Base-by-base conservation (phyloP, 768 basidiomycete species). In the Mrakia hoshinonis region DNA sequence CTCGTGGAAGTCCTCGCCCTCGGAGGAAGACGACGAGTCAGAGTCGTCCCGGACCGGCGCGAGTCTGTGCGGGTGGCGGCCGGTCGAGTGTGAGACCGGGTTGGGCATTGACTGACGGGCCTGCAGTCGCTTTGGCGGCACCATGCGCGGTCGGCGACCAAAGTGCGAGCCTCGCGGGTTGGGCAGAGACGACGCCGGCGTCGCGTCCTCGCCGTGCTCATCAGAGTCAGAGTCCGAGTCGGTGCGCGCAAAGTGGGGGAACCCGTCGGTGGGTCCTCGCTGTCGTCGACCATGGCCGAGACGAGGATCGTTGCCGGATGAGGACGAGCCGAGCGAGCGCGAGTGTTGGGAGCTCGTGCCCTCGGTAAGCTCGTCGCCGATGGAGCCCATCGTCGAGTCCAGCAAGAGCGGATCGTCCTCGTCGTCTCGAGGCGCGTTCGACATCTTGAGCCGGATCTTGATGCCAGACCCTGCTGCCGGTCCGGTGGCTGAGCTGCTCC, bases 391-490 rank as follows among this genome's bases (percentile, higher is more conserved):
- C n/a, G 62, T 18, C 4, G 43, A 18, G 24, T 64, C 62, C 15
- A 39, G 62, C 39, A 22, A 29, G 11, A 38, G 24, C 46, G 64
- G 18, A 15, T 51, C 47, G 20, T 66, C 64, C 48, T 66, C 64
- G 22, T 34, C 48, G 12, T 31, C 29, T 22, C 31, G 31, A 13
- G 26, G 47, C 12, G 48, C 26, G 15, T 43, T 34, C 60, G 26
- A 15, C 47, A 72, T 55, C 65, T 67, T 72, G 55, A 72, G 70
- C 39, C 58, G 54, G 38, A 72, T 72, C 52, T 67, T 67, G 36
- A 72, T 29, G n/a, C 67, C 67, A 46, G 36, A 24, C 11, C 38
- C 29, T 2, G 24, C 15, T 24, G 54, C 4, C 31, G 54, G 24
- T 20, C 29, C 26, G 12, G 39, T 18, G 9, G 55, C n/a, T 12